Conservation (phyloP, 2,329 filamentous ascomycete species). For the Alternaria ventricosa region DNA sequence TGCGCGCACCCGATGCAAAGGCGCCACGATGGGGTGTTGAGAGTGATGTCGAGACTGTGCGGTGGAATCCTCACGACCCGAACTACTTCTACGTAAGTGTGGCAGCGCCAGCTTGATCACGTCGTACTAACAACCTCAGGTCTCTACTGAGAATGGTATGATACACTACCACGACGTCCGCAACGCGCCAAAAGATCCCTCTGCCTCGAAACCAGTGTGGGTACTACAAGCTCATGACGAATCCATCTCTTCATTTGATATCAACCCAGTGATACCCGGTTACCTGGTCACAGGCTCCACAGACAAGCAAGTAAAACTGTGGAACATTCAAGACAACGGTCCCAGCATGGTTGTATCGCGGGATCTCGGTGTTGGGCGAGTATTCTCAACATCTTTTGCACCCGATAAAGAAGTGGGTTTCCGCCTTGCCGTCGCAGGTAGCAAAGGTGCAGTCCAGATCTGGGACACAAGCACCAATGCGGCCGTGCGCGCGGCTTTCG, state of each 20-base stretch:
- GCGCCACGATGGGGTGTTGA: constrained; percentile 90
- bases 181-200: constrained; percentile 73
- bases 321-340: constrained; percentile 83
- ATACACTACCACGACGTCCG: constrained; percentile 92
- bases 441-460: constrained; percentile 88
- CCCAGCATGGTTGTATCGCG: constrained; percentile 90
- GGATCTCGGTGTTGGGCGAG: constrained; percentile 91
- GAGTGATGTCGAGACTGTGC: constrained; percentile 89
- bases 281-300: constrained; percentile 93
- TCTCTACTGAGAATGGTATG: constrained; percentile 86
- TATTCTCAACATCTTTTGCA: constrained; percentile 89
- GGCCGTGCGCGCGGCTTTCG: constrained; percentile 84
- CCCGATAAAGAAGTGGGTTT: constrained; percentile 92
- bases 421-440: constrained; percentile 89
- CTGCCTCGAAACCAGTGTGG: constrained; percentile 85
- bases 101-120: neutral
- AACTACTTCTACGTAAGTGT: constrained; percentile 85
- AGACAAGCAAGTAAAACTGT: constrained; percentile 95
- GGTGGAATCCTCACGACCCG: constrained; percentile 90
- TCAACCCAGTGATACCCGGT: constrained; percentile 88
- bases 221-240: constrained; percentile 94
- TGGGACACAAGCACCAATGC: constrained; percentile 97
- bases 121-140: constrained; percentile 36
- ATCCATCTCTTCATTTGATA: constrained; percentile 87
- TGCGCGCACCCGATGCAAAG: constrained; percentile 87